Evolutionary conservation across 176 grass and related monocot genomes (phyloP), one percentile per base, ranked within the genome.

Genomic region (Oryza punctata): DNA sequence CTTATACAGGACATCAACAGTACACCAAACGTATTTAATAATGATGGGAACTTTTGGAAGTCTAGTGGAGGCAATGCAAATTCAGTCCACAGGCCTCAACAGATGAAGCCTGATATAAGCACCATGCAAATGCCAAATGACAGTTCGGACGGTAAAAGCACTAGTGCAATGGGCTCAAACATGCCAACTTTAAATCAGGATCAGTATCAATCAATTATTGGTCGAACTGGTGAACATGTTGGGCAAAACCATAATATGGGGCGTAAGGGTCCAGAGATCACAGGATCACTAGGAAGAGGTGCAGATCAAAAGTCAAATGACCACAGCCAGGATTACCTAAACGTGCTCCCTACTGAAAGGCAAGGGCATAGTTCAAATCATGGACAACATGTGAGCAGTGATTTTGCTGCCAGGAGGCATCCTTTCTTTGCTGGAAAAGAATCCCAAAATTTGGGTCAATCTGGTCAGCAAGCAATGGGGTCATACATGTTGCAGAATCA

Each of bases 401-500:
- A 83, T 74, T 76, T 78, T 87, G 43, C 78, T 87, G 63, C 54
- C 37, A 91, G 77, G 80, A 84, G 52, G 59, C 77, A 89, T 85
- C 73, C 89, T 21, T 67, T 63, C 12, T 86, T 91, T 71, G 60
- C 65, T 81, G 77, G 80, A 78, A 91, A 83, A 16, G 79, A 85
- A 54, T 54, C 81, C 10, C 86, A 84, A 40, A 81, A 84, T 79
- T 40, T 40, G 13, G 72, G 71, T 47, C 88, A 88, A 45, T 86
- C 85, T 52, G 75, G 78, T 73, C 84, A 88, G 65, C 86, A 88
- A 85, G 81, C 82, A 63, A 78, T 86, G 70, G 80, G 83, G 73
- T 72, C 85, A 86, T 78, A 81, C 67, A 90, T 88, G 80, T 82
- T 89, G 68, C 89, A 85, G 79, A 91, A 90, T 75, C 87, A 88